Conservation (phyloP, 208 protist genomes). For the Strigomonas oncopelti region DNA sequence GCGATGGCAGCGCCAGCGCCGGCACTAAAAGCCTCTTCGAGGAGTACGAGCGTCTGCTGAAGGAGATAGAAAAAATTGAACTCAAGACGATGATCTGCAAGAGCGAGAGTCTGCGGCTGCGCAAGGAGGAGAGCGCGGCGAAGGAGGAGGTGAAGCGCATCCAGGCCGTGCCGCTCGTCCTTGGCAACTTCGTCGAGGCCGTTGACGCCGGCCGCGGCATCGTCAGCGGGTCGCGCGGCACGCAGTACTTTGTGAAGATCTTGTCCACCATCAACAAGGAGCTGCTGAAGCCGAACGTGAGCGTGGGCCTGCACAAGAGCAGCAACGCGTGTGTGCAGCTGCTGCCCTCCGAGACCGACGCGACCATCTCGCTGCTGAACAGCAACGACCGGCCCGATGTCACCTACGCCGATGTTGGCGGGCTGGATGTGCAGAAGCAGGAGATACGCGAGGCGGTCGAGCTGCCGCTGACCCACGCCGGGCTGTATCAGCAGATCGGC, state of each 20-base stretch:
- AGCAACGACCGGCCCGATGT: constrained; percentile 90
- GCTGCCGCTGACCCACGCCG: constrained; percentile 88
- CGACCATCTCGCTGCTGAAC: constrained; percentile 94
- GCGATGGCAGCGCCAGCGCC: constrained; percentile 13
- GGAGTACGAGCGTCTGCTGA: constrained; percentile 73
- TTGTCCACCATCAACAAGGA: constrained; percentile 97
- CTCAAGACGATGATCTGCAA: constrained; percentile 89
- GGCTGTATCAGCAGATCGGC: constrained; percentile 95
- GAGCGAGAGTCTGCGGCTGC: constrained; percentile 85
- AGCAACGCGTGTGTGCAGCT: constrained; percentile 99
- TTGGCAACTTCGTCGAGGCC: constrained; percentile 99
- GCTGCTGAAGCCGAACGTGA: constrained; percentile 98
- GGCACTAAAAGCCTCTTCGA: constrained; percentile 43
- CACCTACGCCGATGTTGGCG: constrained; percentile 88
- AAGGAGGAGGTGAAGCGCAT: constrained; percentile 98
- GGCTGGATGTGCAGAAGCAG: constrained; percentile 87
- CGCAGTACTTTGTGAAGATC: constrained; percentile 98
- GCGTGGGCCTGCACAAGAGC: constrained; percentile 98
- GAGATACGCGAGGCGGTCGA: constrained; percentile 91
- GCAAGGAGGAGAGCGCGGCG: constrained; percentile 83
- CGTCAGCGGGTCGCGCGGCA: constrained; percentile 94
- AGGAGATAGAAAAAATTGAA: constrained; percentile 69
- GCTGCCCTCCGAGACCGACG: constrained; percentile 97
- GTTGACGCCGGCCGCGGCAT: constrained; percentile 97
- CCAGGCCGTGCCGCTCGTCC: constrained; percentile 99